Evolutionary conservation across 2,329 filamentous ascomycete species (phyloP), one percentile per base, ranked within the genome.

Genomic region (Cladosporium sp.): DNA sequence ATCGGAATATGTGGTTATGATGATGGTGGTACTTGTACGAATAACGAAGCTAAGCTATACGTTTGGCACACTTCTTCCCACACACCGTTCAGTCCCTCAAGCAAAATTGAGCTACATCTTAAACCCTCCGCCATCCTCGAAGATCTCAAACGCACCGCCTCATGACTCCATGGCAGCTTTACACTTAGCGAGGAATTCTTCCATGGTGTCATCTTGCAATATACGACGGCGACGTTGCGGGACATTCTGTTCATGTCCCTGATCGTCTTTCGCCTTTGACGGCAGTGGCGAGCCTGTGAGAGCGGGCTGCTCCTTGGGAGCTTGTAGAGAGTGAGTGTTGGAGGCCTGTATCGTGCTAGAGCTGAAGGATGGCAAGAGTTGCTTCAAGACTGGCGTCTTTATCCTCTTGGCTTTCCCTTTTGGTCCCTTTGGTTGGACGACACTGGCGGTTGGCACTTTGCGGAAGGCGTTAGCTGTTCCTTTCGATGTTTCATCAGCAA

Each of bases 181-280:
- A 32, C 49, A 52, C 36, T 52, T 40, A 4, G 49, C 49, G 13
- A 52, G 49, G 19, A 52, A 52, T 24, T 52, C 49, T 17, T 52
- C 49, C 37, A 40, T 42, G 24, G 22, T 52, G 17, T 52, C 49
- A 20, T 52, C 49, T 24, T 52, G 49, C 37, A 34, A 9, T 4
- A 52, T 52, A 8, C 49, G 49, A 4, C 49, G 40, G 36, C 49
- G 49, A 17, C 37, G 49, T 28, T n/a, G 35, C 22, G 13, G 37
- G 2, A n/a, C 36, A 12, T 32, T 20, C 44, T 48, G 15, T 25
- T 48, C 44, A 13, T 19, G 24, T 34, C 34, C 19, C 12, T 1
- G 8, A 12, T 20, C 8, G 22, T 25, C 9, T 9, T 48, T 28
- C 2, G 44, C 3, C 25, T 28, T 34, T 15, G 25, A 13, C 10